phyloP scores from a whole-genome alignment of 345 rosid genomes.

The Gynandropsis gynandra region DNA sequence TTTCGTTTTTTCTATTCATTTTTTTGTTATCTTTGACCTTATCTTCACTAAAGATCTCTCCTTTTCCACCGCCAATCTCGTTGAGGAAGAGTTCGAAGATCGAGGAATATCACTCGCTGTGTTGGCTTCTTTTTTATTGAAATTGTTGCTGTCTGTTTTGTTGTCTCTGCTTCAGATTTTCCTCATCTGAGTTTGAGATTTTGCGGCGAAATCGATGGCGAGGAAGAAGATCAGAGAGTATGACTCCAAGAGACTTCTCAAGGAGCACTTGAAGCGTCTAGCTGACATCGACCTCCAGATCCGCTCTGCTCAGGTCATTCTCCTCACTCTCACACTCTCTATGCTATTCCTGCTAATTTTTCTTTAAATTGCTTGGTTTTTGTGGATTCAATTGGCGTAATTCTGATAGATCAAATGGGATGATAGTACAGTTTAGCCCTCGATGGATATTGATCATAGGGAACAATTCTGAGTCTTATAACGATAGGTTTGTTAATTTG shows the following conservation, averaged over 20 bases:
- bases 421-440: no score
- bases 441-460: not conserved
- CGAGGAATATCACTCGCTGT: constrained; percentile 5
- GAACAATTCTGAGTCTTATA: not conserved
- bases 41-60: constrained; percentile 22
- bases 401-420: not conserved
- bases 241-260: constrained; percentile 74
- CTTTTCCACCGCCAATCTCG: not conserved
- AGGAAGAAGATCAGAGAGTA: constrained; percentile 89
- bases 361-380: not conserved
- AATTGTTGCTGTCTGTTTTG: not conserved
- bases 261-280: constrained; percentile 67
- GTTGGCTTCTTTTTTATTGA: no score
- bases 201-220: constrained; percentile 40
- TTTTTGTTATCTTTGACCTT: not conserved
- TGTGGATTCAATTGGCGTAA: not conserved
- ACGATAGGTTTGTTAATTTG: not conserved
- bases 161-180: constrained; percentile 15
- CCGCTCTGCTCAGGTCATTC: constrained; percentile 65
- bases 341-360: not conserved
- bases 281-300: constrained; percentile 49
- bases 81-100: not conserved
- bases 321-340: constrained; percentile 3
- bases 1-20: not conserved
- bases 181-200: constrained; percentile 1